Conservation (phyloP, 306 rosid species). For the Malus asiatica region DNA sequence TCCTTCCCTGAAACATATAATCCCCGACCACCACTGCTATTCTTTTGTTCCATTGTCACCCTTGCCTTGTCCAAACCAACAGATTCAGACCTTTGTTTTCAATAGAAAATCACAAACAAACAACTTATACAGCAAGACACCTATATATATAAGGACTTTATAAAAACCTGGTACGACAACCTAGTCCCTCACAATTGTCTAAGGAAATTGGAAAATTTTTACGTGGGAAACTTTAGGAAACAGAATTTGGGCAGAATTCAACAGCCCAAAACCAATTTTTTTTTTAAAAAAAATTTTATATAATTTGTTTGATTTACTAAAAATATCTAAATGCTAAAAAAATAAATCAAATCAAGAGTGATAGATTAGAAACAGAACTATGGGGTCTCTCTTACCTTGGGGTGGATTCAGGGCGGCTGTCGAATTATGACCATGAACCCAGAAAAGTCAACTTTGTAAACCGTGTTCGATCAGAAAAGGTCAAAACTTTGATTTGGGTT, state of each 20-base stretch:
- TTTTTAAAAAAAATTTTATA: no score
- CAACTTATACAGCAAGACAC: neutral
- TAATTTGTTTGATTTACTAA: neutral
- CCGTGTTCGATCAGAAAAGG: no score
- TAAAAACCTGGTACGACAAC: neutral
- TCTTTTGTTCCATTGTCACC: slow-evolving; percentile 46
- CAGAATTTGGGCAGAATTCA: neutral
- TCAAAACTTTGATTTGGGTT: no score
- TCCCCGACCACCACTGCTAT: slow-evolving; percentile 33
- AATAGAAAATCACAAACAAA: neutral
- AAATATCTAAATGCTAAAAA: no score
- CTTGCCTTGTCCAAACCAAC: slow-evolving; percentile 1
- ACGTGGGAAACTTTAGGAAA: neutral
- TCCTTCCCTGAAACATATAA: slow-evolving; percentile 71
- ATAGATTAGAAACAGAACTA: neutral
- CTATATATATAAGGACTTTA: neutral
- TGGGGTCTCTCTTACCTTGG: neutral
- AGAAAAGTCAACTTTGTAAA: neutral
- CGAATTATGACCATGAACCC: neutral
- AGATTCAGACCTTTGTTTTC: neutral
- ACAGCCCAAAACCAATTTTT: neutral
- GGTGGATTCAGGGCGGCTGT: neutral
- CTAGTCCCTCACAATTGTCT: neutral
- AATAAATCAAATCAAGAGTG: no score
- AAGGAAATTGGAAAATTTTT: neutral